These are phyloP conservation scores for Mimosa bimucronata DNA, from an alignment of 306 rosid species.

Conservation along the genomic window DNA sequence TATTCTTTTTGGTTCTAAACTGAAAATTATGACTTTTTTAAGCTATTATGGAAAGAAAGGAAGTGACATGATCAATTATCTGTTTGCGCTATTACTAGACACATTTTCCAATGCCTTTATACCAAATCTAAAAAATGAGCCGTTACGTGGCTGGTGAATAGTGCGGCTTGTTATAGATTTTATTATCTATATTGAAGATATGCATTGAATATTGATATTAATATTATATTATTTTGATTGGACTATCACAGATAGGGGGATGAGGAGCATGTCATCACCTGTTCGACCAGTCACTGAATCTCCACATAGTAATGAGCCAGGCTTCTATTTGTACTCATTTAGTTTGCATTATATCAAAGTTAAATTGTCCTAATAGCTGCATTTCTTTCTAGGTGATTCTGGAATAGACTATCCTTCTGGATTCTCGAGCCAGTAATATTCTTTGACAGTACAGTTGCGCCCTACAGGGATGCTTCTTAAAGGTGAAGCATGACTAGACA, in stretches of 20 bases:
- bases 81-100: constrained; percentile 17
- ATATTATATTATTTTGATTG: constrained; percentile 19
- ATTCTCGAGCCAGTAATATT: constrained; percentile 37
- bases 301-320: constrained; percentile 53
- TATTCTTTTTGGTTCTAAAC: not conserved
- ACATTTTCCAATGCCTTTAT: not conserved
- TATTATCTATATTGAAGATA: not conserved
- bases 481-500: constrained; percentile 35
- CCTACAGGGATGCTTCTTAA: constrained; percentile 44
- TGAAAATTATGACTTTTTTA: not conserved
- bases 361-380: constrained; percentile 30
- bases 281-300: constrained; percentile 58
- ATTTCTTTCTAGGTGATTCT: constrained; percentile 63
- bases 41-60: constrained; percentile 4
- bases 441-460: constrained; percentile 34
- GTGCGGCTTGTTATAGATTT: not conserved
- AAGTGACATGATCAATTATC: constrained; percentile 3
- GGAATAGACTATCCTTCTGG: constrained; percentile 46
- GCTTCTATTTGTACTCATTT: constrained; percentile 16
- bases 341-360: not conserved
- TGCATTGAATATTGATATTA: not conserved
- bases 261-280: constrained; percentile 37
- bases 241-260: constrained; percentile 48
- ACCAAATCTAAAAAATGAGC: not conserved
- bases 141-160: not conserved